Conservation (phyloP, 257 asterid genomes). For the Craterostigma plantagineum region DNA sequence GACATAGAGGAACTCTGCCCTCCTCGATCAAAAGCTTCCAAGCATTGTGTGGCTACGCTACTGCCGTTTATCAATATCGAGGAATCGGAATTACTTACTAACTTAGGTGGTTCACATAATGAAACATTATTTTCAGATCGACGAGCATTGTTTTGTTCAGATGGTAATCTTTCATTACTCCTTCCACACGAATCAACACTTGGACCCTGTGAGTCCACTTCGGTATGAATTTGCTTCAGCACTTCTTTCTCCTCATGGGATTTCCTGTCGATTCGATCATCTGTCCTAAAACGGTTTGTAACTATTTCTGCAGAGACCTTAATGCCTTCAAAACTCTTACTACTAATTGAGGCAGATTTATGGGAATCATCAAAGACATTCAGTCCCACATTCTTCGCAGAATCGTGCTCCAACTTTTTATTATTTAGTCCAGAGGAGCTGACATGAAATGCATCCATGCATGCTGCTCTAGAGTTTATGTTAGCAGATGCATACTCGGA, state of each 20-base stretch:
- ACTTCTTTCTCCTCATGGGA: slow-evolving; percentile 18
- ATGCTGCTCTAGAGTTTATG: slow-evolving; percentile 17
- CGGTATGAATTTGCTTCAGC: slow-evolving; percentile 16
- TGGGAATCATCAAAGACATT: slow-evolving; percentile 14
- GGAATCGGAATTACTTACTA: slow-evolving; percentile 9
- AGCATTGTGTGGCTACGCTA: slow-evolving; percentile 13
- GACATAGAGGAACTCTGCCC: slow-evolving; percentile 10
- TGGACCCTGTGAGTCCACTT: slow-evolving; percentile 15
- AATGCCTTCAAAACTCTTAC: slow-evolving; percentile 8
- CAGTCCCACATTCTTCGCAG: slow-evolving; percentile 15
- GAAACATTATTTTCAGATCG: slow-evolving; percentile 16
- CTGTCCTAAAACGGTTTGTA: slow-evolving; percentile 14
- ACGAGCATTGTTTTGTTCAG: slow-evolving; percentile 10
- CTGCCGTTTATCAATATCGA: slow-evolving; percentile 15
- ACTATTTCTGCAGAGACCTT: slow-evolving; percentile 12
- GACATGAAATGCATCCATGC: slow-evolving; percentile 16
- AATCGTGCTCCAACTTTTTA: slow-evolving; percentile 13
- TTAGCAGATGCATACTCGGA: neutral
- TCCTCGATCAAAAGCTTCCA: slow-evolving; percentile 11
- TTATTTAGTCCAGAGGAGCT: slow-evolving; percentile 14
- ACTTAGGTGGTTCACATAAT: slow-evolving; percentile 12
- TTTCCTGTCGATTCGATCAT: slow-evolving; percentile 4
- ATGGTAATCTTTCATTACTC: slow-evolving; percentile 14
- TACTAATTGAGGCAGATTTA: slow-evolving; percentile 10
- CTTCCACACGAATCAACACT: slow-evolving; percentile 13